Base-by-base conservation (phyloP, 2,329 filamentous ascomycete species). In the Alternaria arbusti region DNA sequence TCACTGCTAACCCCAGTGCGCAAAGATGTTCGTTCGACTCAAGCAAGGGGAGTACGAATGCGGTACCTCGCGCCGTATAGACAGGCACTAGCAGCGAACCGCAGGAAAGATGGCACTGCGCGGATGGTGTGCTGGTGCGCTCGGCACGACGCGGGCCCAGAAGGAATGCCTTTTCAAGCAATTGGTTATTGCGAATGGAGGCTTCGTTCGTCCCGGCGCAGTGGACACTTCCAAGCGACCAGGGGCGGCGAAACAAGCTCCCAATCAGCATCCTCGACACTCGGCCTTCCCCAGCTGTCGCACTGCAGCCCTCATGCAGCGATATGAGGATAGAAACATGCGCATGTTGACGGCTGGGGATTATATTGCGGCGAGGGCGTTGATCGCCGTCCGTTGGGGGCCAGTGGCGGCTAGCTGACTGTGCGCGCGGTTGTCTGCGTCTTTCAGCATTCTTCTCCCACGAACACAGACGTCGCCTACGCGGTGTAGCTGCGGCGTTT, bases 231-330 rank as follows among this genome's bases (percentile, higher is more conserved):
- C 28, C 45, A 62, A 57, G 50, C 50, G 52, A 51, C 60, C 67
- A 69, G 67, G 68, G 68, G 64, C 54, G 56, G 58, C 49, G 50
- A 63, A 69, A 66, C 63, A 68, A 23, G n/a, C 50, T 63, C 49
- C 68, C 67, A 70, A 69, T 70, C 59, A 69, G 46, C 57, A 32
- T 11, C 15, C 20, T 13, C 56, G 23, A 54, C 50, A 57, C 55
- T 63, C 45, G 45, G 63, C 52, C 47, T 50, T 55, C 15, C 40
- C 51, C 49, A 50, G 45, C 50, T 25, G 45, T 49, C 25, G 50
- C 54, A 57, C 60, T 52, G 57, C 56, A 59, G n/a, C 30, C 57
- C 49, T 58, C 57, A 65, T 66, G 68, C 68, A 69, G 32, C 63
- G 54, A 54, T 60, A 60, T 66, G 55, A 51, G 55, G 58, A 59